Evolutionary conservation across 495 filamentous ascomycete genomes (phyloP).

Genomic region (Paragyromitra xinjiangensis): DNA sequence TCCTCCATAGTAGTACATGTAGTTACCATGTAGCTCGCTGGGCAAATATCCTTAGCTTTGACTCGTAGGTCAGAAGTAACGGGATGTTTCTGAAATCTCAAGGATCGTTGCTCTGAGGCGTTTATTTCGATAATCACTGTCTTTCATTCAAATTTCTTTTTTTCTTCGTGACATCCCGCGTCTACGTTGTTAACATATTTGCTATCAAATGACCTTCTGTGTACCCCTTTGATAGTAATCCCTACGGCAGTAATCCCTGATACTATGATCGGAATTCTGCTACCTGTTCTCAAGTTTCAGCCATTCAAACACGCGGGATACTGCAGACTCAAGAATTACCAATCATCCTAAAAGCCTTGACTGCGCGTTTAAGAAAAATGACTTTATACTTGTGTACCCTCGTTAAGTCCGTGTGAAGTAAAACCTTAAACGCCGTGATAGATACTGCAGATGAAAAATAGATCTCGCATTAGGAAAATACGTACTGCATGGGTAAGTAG

Average conservation of each 20-base stretch:
- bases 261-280: conserved; percentile 28
- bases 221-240: conserved; percentile 21
- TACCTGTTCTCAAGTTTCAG: conserved; percentile 46
- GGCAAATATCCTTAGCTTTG: conserved; percentile 33
- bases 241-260: conserved; percentile 25
- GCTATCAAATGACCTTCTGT: conserved; percentile 47
- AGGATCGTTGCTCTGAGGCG: conserved; percentile 19
- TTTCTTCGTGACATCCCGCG: conserved; percentile 29
- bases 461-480: conserved; percentile 23
- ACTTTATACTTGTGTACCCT: conserved; percentile 19
- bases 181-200: conserved; percentile 35
- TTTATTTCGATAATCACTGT: conserved; percentile 31
- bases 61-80: conserved; percentile 28
- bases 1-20: conserved; percentile 22
- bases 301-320: conserved; percentile 50
- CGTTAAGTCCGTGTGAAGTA: conserved; percentile 16
- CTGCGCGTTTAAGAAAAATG: conserved; percentile 31
- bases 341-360: conserved; percentile 32
- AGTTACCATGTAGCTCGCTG: conserved; percentile 38
- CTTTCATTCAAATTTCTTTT: conserved; percentile 33
- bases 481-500: conserved; percentile 17
- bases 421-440: conserved; percentile 39
- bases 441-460: conserved; percentile 28
- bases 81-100: conserved; percentile 45
- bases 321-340: conserved; percentile 22